Percentiles rank a stretch among this genome's conserved stretches.
phyloP scores from a whole-genome alignment of 73 alveolate species.

The Uronychia setigera region DNA sequence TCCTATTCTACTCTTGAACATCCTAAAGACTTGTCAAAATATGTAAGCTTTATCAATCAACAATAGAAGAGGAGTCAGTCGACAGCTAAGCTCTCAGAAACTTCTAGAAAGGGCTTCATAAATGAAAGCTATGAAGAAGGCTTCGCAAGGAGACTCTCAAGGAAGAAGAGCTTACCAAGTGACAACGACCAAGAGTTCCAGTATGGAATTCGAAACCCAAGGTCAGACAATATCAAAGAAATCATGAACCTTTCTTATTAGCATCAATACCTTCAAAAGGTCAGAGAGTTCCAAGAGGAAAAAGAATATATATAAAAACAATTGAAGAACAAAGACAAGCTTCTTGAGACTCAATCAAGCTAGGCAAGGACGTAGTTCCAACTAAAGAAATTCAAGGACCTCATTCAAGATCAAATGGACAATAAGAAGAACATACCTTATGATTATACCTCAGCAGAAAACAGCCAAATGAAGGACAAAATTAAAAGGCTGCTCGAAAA shows the following conservation, averaged over 20 bases:
- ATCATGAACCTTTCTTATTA: not conserved
- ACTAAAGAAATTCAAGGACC: not conserved
- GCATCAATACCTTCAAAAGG: not conserved
- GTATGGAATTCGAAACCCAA: not conserved
- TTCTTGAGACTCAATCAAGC: not conserved
- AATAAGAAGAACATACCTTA: not conserved
- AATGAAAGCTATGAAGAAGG: no score
- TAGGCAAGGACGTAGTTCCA: not conserved
- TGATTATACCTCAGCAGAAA: not conserved
- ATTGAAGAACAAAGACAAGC: not conserved
- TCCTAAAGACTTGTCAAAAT: no score
- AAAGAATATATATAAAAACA: no score
- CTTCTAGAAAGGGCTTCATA: no score
- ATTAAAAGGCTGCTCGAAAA: not conserved
- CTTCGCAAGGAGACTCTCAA: no score
- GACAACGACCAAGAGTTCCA: not conserved
- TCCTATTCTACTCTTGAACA: no score
- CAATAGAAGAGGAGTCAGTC: no score
- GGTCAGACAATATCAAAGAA: not conserved
- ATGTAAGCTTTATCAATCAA: no score
- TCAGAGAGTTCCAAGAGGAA: not conserved
- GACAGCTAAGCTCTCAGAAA: no score
- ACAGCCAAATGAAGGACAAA: not conserved
- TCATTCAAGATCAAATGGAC: not conserved
- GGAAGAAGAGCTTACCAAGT: no score